phyloP scores from a whole-genome alignment of 805 yeast species.

The Saccharomycopsis schoenii region DNA sequence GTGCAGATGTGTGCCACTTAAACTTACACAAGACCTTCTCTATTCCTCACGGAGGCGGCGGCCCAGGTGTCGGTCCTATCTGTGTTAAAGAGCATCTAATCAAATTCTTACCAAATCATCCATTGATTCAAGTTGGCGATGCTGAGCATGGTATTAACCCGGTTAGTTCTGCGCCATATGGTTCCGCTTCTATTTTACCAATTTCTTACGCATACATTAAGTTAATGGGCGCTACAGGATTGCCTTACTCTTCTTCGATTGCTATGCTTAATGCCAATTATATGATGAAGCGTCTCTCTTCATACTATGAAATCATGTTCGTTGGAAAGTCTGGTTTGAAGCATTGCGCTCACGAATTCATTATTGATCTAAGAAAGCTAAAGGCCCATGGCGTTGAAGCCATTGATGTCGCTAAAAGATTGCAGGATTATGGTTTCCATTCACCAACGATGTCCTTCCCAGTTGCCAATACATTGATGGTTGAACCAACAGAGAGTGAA shows the following conservation, averaged over 20 bases:
- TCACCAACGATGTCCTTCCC: constrained; percentile 99
- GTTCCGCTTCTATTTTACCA: constrained; percentile 88
- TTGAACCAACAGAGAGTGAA: constrained; percentile 97
- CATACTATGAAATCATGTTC: constrained; percentile 68
- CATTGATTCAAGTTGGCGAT: constrained; percentile 35
- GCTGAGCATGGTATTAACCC: constrained; percentile 49
- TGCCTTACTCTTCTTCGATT: constrained; percentile 77
- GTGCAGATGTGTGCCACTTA: constrained; percentile 97
- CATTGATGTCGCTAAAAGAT: constrained; percentile 90
- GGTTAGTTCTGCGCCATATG: constrained; percentile 90
- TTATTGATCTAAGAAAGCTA: constrained; percentile 80
- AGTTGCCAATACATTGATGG: constrained; percentile 93
- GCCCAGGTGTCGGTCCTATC: constrained; percentile 98
- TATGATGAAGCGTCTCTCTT: constrained; percentile 71
- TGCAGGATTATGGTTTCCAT: constrained; percentile 97
- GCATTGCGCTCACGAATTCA: constrained; percentile 95
- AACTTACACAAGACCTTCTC: constrained; percentile 96
- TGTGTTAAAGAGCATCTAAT: constrained; percentile 78
- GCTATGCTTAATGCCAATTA: constrained; percentile 95
- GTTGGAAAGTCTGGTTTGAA: constrained; percentile 45
- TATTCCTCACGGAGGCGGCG: constrained; percentile 98
- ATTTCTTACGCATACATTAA: constrained; percentile 93
- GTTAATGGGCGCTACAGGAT: constrained; percentile 78
- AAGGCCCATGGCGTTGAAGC: constrained; percentile 80
- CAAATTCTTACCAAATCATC: constrained; percentile 77